Base-by-base conservation (phyloP, 208 protist species). In the Crithidia thermophila region DNA sequence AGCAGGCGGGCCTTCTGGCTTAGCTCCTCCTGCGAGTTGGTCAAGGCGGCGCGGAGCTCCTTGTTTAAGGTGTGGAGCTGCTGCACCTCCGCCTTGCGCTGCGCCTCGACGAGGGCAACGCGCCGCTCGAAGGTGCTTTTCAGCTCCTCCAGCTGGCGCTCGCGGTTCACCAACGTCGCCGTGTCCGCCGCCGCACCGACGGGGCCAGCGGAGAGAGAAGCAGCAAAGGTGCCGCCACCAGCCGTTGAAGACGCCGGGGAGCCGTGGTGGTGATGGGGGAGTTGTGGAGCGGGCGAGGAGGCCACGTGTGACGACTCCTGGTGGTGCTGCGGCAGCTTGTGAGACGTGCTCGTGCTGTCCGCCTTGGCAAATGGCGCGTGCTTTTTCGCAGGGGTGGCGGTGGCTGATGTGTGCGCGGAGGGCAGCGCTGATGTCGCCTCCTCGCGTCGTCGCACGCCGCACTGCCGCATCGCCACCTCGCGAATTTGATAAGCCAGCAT, bases 1-100 rank as follows among this genome's bases (percentile, higher is more conserved):
- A 88, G 58, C 56, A 85, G 30, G 0, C 69, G 68, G 0, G 43
- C 59, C 40, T 76, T 81, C 50, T 67, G 43, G 10, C 30, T 60
- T n/a, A 88, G 23, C 43, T 89, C 82, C 20, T 84, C 79, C 53
- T 94, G 83, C 25, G 77, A 81, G 23, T 50, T 56, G 21, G 83
- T 57, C 8, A 94, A 74, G 4, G 82, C 85, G 16, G 72, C 53
- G 10, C 84, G 85, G 14, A 94, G 77, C 55, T 91, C 83, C 52
- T 79, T 71, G 58, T 87, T 88, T 53, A 87, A 79, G 13, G 55
- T 51, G n/a, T 83, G 67, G 46, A 88, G 53, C 56, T 87, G 82
- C 55, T 74, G 81, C 42, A 79, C 45, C 61, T 88, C 83, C 7
- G 72, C 77, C 34, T 65, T 67, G 56, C 72, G 67, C 40, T 81